Base-by-base conservation (phyloP, 768 basidiomycete species). In the Trametes maxima region DNA sequence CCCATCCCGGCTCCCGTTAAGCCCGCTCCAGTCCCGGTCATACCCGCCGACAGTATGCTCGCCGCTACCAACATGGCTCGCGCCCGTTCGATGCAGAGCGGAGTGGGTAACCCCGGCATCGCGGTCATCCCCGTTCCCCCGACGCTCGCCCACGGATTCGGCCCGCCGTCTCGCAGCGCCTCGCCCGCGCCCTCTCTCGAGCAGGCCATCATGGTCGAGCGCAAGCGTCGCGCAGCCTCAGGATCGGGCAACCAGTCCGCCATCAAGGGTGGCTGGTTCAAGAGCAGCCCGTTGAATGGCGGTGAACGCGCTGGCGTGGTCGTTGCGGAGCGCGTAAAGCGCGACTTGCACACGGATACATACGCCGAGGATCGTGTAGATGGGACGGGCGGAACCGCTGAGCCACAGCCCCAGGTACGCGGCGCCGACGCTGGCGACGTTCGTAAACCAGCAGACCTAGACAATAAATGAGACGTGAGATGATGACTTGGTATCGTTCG, bases 271-370 rank as follows among this genome's bases (percentile, higher is more conserved):
- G 76, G 78, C 21, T 78, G 82, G 61, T 92, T 90, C 75, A 91
- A 90, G 83, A 91, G 89, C 68, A 90, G 83, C 68, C 89, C 88
- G 35, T 74, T 89, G 35, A 81, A 76, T 21, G 79, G 81, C 24
- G 55, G 51, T 7, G 80, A 80, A 52, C 70, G 76, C 45, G 69
- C 65, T 8, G 79, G 79, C 1, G 72, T 79, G 4, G 78, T 82
- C n/a, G 77, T 82, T 36, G 81, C 84, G 14, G 83, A 83, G 68
- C 74, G 77, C 68, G 73, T 84, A 33, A 78, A 76, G 57, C 61
- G 61, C 19, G 59, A 59, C 22, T 28, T 53, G 54, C 53, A 40
- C 47, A 52, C 6, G 33, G 51, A 39, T 0, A 13, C 51, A 8
- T 14, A 44, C 21, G 54, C 37, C 4, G 46, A 16, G 53, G 19